Conservation (phyloP, 2,329 filamentous ascomycete species). For the Aspergillus aculeatus region DNA sequence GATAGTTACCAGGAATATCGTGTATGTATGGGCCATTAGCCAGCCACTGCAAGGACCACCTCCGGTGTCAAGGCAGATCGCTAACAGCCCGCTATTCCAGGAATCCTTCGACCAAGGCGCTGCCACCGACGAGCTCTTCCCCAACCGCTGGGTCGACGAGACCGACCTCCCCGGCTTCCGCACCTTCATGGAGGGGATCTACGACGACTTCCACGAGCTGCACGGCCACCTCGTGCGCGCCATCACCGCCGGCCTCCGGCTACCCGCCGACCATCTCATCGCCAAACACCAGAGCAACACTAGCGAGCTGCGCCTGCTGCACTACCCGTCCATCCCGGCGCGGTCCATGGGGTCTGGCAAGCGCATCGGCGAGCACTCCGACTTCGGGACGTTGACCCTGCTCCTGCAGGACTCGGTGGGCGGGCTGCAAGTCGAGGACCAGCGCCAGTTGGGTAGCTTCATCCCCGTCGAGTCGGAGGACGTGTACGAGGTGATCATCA, state of each 20-base stretch:
- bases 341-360: slow-evolving; percentile 20
- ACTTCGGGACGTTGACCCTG: slow-evolving; percentile 52
- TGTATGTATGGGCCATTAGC: too few species aligned
- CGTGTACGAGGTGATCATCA: too few species aligned
- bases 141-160: too few species aligned
- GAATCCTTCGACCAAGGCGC: too few species aligned
- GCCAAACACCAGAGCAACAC: slow-evolving; percentile 50
- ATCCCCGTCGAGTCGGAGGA: too few species aligned
- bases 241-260: slow-evolving; percentile 31
- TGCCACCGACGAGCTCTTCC: too few species aligned
- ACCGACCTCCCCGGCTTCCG: slow-evolving; percentile 40
- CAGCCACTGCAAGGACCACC: too few species aligned
- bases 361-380: slow-evolving; percentile 52
- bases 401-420: slow-evolving; percentile 48
- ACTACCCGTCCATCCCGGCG: slow-evolving; percentile 52
- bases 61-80: too few species aligned
- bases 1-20: too few species aligned
- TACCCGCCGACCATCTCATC: slow-evolving; percentile 39
- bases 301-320: slow-evolving; percentile 59
- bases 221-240: slow-evolving; percentile 44
- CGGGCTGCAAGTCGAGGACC: too few species aligned
- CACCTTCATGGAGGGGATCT: slow-evolving; percentile 36
- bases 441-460: too few species aligned
- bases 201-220: slow-evolving; percentile 43
- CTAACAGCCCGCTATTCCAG: too few species aligned